phyloP scores from a whole-genome alignment of 1,139 yeast genomes.

The Saccharomyces hybrid region DNA sequence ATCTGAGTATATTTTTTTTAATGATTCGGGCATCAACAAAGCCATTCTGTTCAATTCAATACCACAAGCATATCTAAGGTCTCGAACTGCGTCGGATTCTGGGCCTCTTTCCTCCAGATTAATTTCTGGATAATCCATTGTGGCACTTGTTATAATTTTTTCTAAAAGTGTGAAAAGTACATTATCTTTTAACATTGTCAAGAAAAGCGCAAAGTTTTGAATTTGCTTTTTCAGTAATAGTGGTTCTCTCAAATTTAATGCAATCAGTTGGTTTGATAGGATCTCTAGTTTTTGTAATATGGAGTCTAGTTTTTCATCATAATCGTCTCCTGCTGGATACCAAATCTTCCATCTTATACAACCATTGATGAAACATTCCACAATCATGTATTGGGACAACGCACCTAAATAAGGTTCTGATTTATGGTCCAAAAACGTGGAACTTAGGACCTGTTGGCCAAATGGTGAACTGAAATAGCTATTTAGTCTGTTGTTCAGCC shows the following conservation, averaged over 20 bases:
- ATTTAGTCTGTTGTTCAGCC: conserved; percentile 73
- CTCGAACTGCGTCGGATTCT: conserved; percentile 73
- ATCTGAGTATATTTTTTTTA: conserved; percentile 72
- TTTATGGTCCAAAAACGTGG: conserved; percentile 46
- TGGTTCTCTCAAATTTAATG: conserved; percentile 73
- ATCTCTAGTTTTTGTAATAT: conserved; percentile 61
- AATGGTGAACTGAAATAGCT: conserved; percentile 63
- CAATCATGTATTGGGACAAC: conserved; percentile 73
- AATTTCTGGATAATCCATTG: conserved; percentile 64
- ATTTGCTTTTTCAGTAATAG: conserved; percentile 74
- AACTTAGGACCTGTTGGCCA: conserved; percentile 57
- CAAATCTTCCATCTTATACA: conserved; percentile 92
- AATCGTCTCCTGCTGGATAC: conserved; percentile 58
- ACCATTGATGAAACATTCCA: conserved; percentile 87
- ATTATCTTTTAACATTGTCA: conserved; percentile 83
- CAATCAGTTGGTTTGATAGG: conserved; percentile 69
- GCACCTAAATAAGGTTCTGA: conserved; percentile 69
- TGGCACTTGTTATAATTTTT: conserved; percentile 79
- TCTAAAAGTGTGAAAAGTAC: conserved; percentile 81
- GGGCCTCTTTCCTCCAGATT: conserved; percentile 54
- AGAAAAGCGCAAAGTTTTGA: conserved; percentile 91
- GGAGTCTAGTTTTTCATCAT: conserved; percentile 46
- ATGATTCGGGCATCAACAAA: conserved; percentile 84
- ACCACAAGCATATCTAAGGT: conserved; percentile 85
- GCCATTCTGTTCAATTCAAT: conserved; percentile 91